A percentile compares a stretch with the other conserved stretches of the same genome.
phyloP scores from a whole-genome alignment of 805 yeast species.

The Nakazawaea wickerhamii region DNA sequence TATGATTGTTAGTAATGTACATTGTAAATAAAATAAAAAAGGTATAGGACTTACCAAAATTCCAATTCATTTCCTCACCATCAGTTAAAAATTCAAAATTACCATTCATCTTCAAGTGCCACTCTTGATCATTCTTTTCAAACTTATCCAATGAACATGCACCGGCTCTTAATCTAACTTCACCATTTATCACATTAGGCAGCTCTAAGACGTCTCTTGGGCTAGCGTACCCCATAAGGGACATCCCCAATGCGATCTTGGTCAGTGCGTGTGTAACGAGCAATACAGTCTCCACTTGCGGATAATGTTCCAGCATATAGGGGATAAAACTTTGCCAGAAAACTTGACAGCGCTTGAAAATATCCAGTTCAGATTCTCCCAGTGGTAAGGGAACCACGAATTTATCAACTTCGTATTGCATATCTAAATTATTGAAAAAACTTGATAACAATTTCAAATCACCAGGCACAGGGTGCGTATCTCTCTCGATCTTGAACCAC shows the following conservation, averaged over 20 bases:
- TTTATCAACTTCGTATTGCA: conserved; percentile 41
- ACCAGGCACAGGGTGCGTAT: conserved; percentile 67
- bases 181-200: conserved; percentile 34
- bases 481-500: conserved; percentile 76
- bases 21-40: background rate
- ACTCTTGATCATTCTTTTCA: conserved; percentile 28
- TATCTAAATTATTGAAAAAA: conserved; percentile 47
- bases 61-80: conserved; percentile 96
- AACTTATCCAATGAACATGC: conserved; percentile 73
- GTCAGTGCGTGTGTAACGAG: conserved; percentile 94
- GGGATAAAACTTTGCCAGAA: conserved; percentile 58
- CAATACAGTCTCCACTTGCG: conserved; percentile 56
- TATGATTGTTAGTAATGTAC: background rate
- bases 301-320: conserved; percentile 48
- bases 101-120: conserved; percentile 70
- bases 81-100: conserved; percentile 58
- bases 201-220: conserved; percentile 49
- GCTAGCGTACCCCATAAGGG: conserved; percentile 48
- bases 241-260: conserved; percentile 81
- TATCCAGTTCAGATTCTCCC: conserved; percentile 76
- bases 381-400: conserved; percentile 51
- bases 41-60: conserved; percentile 44
- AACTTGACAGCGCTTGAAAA: conserved; percentile 51
- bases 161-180: conserved; percentile 56
- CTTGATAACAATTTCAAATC: conserved; percentile 37